Conservation (phyloP, 352 stramenopile species). For the Poterioochromonas sp. region DNA sequence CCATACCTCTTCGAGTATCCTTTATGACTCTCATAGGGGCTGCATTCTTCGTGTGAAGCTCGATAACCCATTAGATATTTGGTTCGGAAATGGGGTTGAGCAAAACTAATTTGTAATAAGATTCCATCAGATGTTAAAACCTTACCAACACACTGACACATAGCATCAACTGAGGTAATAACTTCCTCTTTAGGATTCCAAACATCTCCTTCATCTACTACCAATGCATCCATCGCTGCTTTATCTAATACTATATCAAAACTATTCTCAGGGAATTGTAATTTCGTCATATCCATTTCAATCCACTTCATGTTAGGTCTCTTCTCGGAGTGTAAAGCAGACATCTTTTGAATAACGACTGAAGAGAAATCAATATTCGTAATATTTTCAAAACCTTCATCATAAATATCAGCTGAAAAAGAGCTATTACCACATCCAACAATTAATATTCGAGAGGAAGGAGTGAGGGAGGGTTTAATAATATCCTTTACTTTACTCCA, state of each 20-base stretch:
- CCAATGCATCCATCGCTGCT: constrained; percentile 66
- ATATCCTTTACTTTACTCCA: constrained; percentile 52
- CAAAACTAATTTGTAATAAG: constrained; percentile 67
- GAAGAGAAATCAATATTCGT: constrained; percentile 61
- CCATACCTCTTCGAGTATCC: constrained; percentile 25
- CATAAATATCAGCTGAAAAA: constrained; percentile 59
- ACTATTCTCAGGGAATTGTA: constrained; percentile 44
- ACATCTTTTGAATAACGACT: constrained; percentile 60
- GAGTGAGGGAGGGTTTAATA: constrained; percentile 44
- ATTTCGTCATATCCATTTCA: constrained; percentile 41
- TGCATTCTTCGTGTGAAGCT: neutral
- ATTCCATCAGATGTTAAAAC: constrained; percentile 50
- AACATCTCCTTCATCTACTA: constrained; percentile 60
- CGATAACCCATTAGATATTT: constrained; percentile 42
- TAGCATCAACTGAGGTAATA: constrained; percentile 50
- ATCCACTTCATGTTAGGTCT: constrained; percentile 36
- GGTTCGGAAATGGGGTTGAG: constrained; percentile 65
- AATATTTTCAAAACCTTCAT: constrained; percentile 55
- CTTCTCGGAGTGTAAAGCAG: constrained; percentile 48
- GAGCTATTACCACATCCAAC: constrained; percentile 65
- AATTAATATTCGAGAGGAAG: constrained; percentile 37
- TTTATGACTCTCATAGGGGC: neutral
- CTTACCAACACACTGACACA: constrained; percentile 52
- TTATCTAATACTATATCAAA: constrained; percentile 72
- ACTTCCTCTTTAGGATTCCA: constrained; percentile 57